phyloP scores from a whole-genome alignment of 176 grass and related monocot species.

The Elymus sibiricus region DNA sequence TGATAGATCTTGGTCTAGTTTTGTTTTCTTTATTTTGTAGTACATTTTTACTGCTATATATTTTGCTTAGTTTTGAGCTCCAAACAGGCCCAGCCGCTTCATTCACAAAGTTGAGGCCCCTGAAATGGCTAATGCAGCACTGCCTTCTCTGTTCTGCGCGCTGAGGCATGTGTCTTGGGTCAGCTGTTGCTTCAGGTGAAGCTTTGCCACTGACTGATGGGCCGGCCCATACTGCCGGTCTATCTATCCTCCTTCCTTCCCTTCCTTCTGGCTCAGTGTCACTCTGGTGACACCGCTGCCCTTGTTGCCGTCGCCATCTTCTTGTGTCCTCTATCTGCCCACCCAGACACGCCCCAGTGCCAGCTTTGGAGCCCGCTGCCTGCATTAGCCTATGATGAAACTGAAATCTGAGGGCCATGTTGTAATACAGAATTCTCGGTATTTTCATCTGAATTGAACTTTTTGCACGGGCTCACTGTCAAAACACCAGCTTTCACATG shows the following conservation, averaged over 20 bases:
- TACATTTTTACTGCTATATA: not conserved
- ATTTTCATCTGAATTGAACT: not conserved
- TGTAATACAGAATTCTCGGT: not conserved
- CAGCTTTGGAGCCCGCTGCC: constrained; percentile 18
- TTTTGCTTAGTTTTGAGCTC: too few relatives aligned
- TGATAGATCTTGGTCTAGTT: too few relatives aligned
- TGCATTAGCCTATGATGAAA: constrained; percentile 15
- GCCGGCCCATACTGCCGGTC: not conserved
- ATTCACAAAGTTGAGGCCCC: not conserved
- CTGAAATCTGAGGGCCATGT: constrained; percentile 27
- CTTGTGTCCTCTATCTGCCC: not conserved
- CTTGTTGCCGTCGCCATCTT: not conserved
- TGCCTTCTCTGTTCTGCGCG: constrained; percentile 23
- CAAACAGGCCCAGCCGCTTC: too few relatives aligned
- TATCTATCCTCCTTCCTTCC: not conserved
- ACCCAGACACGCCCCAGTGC: not conserved
- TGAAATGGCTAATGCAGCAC: constrained; percentile 29
- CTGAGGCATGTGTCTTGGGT: not conserved
- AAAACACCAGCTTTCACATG: not conserved
- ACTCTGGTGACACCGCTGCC: too few relatives aligned
- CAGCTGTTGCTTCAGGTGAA: too few relatives aligned
- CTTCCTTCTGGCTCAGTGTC: too few relatives aligned
- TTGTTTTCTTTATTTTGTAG: too few relatives aligned
- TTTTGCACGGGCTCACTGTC: not conserved
- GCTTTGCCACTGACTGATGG: not conserved